phyloP scores from a whole-genome alignment of 305 asterid genomes.

The Striga hermonthica region DNA sequence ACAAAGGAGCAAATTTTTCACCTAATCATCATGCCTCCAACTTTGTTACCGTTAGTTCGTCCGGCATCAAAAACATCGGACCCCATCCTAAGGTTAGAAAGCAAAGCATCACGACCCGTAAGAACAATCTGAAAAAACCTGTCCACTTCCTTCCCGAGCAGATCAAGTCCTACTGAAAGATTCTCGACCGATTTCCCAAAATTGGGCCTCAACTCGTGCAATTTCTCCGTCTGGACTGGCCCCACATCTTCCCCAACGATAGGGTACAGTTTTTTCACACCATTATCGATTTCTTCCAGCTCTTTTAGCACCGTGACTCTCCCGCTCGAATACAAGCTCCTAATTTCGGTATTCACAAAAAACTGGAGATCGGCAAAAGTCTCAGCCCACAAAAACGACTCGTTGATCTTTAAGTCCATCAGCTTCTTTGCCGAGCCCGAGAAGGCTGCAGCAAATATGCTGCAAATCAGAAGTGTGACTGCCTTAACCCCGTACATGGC shows the following conservation, averaged over 20 bases:
- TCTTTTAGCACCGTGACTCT: conserved; percentile 59
- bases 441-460: conserved; percentile 65
- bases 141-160: conserved; percentile 68
- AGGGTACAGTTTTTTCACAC: conserved; percentile 62
- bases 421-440: conserved; percentile 61
- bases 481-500: conserved; percentile 86
- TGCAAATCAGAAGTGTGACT: conserved; percentile 61
- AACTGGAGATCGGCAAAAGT: conserved; percentile 54
- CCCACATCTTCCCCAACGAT: conserved; percentile 52
- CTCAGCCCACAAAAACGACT: conserved; percentile 56
- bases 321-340: conserved; percentile 43
- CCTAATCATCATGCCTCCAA: conserved; percentile 12
- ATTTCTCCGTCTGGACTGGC: conserved; percentile 26
- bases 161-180: conserved; percentile 65
- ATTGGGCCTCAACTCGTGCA: conserved; percentile 36
- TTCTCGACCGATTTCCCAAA: conserved; percentile 45
- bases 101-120: conserved; percentile 72
- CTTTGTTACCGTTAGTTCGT: conserved; percentile 32
- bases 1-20: conserved; percentile 12
- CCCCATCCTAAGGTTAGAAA: conserved; percentile 73
- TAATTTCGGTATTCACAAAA: conserved; percentile 58
- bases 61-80: conserved; percentile 33
- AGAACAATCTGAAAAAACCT: conserved; percentile 79
- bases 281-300: conserved; percentile 61
- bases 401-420: conserved; percentile 49